Evolutionary conservation across 2,329 filamentous ascomycete genomes (phyloP).

Genomic region (Leptosphaerulina australis): DNA sequence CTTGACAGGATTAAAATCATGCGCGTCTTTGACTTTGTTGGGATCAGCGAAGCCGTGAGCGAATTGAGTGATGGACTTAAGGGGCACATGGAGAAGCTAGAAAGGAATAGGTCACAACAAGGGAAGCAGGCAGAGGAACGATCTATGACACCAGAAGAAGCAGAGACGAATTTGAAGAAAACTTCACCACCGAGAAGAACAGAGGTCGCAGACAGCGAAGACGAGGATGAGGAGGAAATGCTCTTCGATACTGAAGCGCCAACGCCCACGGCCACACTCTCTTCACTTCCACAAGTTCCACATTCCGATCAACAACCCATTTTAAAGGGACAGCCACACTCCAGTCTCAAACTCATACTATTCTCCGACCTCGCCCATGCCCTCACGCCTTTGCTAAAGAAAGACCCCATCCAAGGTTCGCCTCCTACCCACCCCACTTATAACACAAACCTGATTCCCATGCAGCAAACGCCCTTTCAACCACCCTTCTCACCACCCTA

Average conservation of each 20-base stretch:
- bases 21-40: slow-evolving; percentile 58
- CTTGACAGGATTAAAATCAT: slow-evolving; percentile 57
- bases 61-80: slow-evolving; percentile 52
- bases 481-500: slow-evolving; percentile 52
- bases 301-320: not conserved
- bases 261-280: not conserved
- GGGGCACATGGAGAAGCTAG: not conserved
- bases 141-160: not conserved
- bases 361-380: slow-evolving; percentile 51
- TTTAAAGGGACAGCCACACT: not conserved
- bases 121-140: slow-evolving; percentile 26
- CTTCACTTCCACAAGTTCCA: not conserved
- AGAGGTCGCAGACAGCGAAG: slow-evolving; percentile 44
- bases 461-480: slow-evolving; percentile 49
- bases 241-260: slow-evolving; percentile 36
- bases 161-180: slow-evolving; percentile 9
- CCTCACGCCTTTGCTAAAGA: slow-evolving; percentile 47
- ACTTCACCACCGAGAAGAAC: slow-evolving; percentile 22
- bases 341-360: slow-evolving; percentile 31
- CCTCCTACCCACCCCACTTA: not conserved
- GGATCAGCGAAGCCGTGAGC: slow-evolving; percentile 53
- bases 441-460: slow-evolving; percentile 13
- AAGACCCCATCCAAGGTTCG: slow-evolving; percentile 45
- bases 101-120: not conserved
- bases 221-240: slow-evolving; percentile 50